Evolutionary conservation across 768 basidiomycete species (phyloP).

Genomic region (Leccinum boreale): DNA sequence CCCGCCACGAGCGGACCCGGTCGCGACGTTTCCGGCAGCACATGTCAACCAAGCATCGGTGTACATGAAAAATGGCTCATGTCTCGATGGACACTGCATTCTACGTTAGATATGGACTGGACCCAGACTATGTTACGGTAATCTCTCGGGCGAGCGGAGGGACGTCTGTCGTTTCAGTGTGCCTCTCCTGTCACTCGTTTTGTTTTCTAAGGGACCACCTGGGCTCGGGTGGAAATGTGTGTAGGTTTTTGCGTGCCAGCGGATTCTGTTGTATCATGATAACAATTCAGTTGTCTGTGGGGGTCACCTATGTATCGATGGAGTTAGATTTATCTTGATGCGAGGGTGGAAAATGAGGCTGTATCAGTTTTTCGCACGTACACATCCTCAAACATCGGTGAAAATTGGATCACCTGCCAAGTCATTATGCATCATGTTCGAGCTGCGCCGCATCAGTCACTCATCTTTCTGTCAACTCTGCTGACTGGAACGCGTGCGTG

Average conservation of each 20-base stretch:
- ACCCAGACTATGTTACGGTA: constrained; percentile 19
- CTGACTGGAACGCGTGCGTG: not conserved
- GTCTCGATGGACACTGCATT: constrained; percentile 10
- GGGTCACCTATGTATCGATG: not conserved
- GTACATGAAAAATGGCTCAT: constrained; percentile 6
- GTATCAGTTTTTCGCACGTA: not conserved
- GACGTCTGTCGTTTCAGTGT: constrained; percentile 12
- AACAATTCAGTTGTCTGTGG: constrained; percentile 2
- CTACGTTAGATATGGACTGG: constrained; percentile 22
- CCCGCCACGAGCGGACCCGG: constrained; percentile 4
- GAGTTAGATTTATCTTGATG: not conserved
- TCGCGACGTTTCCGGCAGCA: not conserved
- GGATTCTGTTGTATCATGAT: constrained; percentile 14
- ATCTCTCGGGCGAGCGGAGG: constrained; percentile 4
- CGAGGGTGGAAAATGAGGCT: not conserved
- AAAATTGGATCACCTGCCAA: not conserved
- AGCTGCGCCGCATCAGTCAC: not conserved
- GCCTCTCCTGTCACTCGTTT: constrained; percentile 6
- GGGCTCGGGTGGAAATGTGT: constrained; percentile 4
- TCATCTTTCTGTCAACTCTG: not conserved
- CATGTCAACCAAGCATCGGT: constrained; percentile 2
- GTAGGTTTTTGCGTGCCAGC: constrained; percentile 4
- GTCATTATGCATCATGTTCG: not conserved
- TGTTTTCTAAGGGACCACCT: constrained; percentile 8
- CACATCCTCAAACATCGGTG: constrained; percentile 7